Conservation (phyloP, 768 basidiomycete genomes). For the Kwoniella heveanensis region DNA sequence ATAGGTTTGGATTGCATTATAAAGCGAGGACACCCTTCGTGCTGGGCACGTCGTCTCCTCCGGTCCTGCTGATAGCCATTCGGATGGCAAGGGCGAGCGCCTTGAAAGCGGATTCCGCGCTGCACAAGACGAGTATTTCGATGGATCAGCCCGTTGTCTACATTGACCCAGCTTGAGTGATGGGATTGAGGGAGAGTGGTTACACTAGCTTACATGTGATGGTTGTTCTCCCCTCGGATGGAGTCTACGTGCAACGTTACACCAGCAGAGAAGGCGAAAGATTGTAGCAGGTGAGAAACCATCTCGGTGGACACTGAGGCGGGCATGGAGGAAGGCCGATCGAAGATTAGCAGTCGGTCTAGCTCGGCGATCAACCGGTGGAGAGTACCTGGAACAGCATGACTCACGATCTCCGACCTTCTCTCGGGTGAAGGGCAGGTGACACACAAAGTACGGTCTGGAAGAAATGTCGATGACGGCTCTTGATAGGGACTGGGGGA, state of each 20-base stretch:
- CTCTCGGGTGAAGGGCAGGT: conserved; percentile 63
- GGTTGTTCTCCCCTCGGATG: conserved; percentile 92
- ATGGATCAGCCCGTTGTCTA: conserved; percentile 1
- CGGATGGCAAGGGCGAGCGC: conserved; percentile 92
- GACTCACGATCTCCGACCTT: conserved; percentile 62
- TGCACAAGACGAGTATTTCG: conserved; percentile 51
- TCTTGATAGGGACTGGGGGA: conserved; percentile 78
- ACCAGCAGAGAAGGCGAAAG: conserved; percentile 94
- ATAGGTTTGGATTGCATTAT: conserved; percentile 17
- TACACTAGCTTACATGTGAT: conserved; percentile 73
- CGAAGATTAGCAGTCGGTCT: too few species aligned
- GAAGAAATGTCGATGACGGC: conserved; percentile 99
- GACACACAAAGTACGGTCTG: conserved; percentile 90
- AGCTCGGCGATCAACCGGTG: too few species aligned
- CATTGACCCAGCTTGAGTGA: too few species aligned
- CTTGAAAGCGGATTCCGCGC: conserved; percentile 97
- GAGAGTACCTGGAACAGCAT: too few species aligned
- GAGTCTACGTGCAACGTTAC: conserved; percentile 93
- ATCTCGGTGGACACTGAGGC: conserved; percentile 79
- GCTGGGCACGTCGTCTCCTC: conserved; percentile 86
- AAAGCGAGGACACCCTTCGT: conserved; percentile 86
- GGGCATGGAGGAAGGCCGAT: conserved; percentile 59
- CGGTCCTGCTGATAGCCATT: conserved; percentile 88
- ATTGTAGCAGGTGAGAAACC: conserved; percentile 96
- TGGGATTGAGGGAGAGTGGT: neutral